A percentile compares a stretch with the other conserved stretches of the same genome.
Evolutionary conservation across 257 asterid genomes (phyloP).

Genomic region (Nyctanthes arbortristis): DNA sequence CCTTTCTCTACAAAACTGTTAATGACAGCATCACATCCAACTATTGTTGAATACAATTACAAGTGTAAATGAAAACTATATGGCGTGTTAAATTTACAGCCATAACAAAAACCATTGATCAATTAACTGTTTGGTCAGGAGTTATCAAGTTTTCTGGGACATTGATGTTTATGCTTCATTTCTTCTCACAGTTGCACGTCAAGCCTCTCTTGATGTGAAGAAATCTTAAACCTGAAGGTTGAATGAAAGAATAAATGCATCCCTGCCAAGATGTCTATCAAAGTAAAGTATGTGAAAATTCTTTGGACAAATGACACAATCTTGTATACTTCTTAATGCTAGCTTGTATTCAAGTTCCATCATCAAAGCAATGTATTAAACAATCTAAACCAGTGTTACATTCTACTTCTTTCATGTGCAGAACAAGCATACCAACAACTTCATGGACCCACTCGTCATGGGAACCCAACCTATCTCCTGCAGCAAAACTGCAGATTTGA

Average conservation of each 20-base stretch:
- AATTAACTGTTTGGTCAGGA: slow-evolving; percentile 1
- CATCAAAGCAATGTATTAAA: slow-evolving; percentile 36
- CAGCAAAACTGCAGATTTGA: slow-evolving; percentile 52
- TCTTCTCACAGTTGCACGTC: neutral
- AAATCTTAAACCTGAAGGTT: neutral
- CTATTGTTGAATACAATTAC: neutral
- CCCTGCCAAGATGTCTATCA: neutral
- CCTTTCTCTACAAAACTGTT: neutral
- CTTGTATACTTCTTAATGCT: neutral
- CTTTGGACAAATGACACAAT: neutral
- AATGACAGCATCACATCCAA: neutral
- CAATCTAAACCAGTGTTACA: slow-evolving; percentile 35
- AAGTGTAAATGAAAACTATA: neutral
- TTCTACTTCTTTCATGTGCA: slow-evolving; percentile 49
- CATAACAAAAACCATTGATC: slow-evolving; percentile 15
- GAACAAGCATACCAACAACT: slow-evolving; percentile 43
- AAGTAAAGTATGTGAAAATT: neutral
- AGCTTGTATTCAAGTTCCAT: slow-evolving; percentile 32
- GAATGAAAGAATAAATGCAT: slow-evolving; percentile 25
- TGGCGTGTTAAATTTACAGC: neutral
- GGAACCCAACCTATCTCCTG: slow-evolving; percentile 67
- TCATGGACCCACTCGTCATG: slow-evolving; percentile 56
- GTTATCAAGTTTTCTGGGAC: neutral
- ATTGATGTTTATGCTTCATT: neutral
- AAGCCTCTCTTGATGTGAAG: neutral